phyloP scores from a whole-genome alignment of 2,329 filamentous ascomycete genomes.

The Calonectria honghensis region DNA sequence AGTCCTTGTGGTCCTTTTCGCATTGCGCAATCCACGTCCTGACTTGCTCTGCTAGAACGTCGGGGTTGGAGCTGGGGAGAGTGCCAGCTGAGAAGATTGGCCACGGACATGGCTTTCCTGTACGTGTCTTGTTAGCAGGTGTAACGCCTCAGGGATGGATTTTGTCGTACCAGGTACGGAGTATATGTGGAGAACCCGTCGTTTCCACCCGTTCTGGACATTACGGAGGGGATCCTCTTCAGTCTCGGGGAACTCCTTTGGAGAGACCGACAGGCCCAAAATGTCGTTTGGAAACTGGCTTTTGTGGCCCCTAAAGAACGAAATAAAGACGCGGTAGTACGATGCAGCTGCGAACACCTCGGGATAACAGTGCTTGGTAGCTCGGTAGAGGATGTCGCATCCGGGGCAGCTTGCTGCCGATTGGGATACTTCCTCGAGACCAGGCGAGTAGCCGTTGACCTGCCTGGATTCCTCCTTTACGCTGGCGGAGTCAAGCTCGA shows the following conservation, averaged over 20 bases:
- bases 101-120: constrained; percentile 41
- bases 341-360: constrained; percentile 27
- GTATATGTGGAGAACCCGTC: constrained; percentile 35
- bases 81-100: constrained; percentile 21
- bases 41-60: constrained; percentile 29
- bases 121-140: not conserved
- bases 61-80: constrained; percentile 9
- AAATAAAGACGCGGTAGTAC: constrained; percentile 32
- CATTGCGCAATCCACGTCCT: constrained; percentile 38
- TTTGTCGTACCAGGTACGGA: constrained; percentile 25
- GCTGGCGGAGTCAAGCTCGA: constrained; percentile 18
- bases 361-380: constrained; percentile 35
- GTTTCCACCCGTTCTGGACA: constrained; percentile 36
- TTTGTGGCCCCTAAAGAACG: constrained; percentile 28
- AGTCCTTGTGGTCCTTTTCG: constrained; percentile 36
- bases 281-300: constrained; percentile 16
- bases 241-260: constrained; percentile 32
- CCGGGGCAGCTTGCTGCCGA: constrained; percentile 24
- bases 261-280: constrained; percentile 35
- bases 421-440: constrained; percentile 25
- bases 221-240: constrained; percentile 32
- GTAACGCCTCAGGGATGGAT: too few relatives aligned
- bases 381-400: constrained; percentile 34
- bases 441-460: constrained; percentile 4
- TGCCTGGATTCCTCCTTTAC: constrained; percentile 13